Conservation (phyloP, 139 green algal genomes). For the Coelastrella sp. region DNA sequence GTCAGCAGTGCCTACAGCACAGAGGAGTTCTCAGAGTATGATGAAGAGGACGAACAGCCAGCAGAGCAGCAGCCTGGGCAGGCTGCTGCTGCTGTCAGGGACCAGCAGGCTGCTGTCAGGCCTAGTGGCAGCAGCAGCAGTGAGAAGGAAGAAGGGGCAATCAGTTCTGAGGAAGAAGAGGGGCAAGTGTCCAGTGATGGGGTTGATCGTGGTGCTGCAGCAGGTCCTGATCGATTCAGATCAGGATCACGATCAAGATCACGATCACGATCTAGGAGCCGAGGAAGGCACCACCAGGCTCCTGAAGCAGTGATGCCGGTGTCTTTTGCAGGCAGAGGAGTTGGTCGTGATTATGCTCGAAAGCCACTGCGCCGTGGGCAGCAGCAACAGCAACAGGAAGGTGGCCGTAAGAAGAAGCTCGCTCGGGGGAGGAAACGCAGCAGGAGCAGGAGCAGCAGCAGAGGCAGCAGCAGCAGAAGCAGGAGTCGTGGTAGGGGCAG, state of each 20-base stretch:
- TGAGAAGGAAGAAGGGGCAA: constrained; percentile 5
- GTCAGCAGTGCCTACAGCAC: constrained; percentile 12
- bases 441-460: constrained; percentile 10
- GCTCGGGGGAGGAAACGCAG: background rate
- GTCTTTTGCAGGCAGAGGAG: constrained; percentile 17
- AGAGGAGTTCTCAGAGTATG: background rate
- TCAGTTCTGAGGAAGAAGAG: constrained; percentile 33
- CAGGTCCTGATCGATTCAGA: background rate
- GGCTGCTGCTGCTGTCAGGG: background rate
- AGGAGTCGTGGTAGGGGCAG: background rate
- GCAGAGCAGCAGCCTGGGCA: background rate
- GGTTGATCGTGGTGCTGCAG: background rate
- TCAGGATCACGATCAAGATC: background rate
- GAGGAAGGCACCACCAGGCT: background rate
- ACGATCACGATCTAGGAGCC: background rate
- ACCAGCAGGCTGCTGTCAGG: background rate
- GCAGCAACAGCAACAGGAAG: constrained; percentile 14
- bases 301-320: background rate
- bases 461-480: background rate
- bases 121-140: background rate
- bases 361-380: background rate
- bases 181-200: background rate
- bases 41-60: background rate
- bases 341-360: background rate
- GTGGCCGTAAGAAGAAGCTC: background rate